A percentile compares a stretch with the other conserved stretches of the same genome.
These are phyloP conservation scores for Pecoramyces ruminantium DNA, from an alignment of 192 early-diverging fungal species.

Conservation along the genomic window DNA sequence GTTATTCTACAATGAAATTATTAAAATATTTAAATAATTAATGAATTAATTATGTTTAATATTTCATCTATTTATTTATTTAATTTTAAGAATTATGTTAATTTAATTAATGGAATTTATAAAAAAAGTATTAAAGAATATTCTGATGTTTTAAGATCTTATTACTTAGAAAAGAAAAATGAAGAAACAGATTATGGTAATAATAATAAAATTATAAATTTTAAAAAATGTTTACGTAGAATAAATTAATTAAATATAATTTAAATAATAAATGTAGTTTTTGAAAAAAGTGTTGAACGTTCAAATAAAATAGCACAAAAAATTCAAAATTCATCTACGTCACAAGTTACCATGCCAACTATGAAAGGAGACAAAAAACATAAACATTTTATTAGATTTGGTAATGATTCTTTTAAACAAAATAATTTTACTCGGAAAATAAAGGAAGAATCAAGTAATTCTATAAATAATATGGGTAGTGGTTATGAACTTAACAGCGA, in stretches of 20 bases:
- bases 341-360: neutral
- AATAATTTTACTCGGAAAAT: no score
- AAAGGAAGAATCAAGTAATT: no score
- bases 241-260: no score
- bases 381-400: neutral
- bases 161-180: neutral
- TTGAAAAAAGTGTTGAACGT: neutral
- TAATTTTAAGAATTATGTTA: neutral
- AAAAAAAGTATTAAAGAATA: neutral
- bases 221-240: no score
- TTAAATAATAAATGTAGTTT: neutral
- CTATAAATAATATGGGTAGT: neutral
- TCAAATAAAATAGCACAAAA: neutral
- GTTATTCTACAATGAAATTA: no score
- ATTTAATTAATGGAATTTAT: neutral
- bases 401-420: no score
- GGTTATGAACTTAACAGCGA: neutral
- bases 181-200: neutral
- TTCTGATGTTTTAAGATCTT: neutral
- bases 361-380: neutral
- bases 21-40: no score
- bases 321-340: neutral
- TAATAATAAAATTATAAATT: no score
- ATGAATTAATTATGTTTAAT: no score
- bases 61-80: no score